Conservation (phyloP, 1,284 basidiomycete genomes). For the Moesziomyces antarcticus region DNA sequence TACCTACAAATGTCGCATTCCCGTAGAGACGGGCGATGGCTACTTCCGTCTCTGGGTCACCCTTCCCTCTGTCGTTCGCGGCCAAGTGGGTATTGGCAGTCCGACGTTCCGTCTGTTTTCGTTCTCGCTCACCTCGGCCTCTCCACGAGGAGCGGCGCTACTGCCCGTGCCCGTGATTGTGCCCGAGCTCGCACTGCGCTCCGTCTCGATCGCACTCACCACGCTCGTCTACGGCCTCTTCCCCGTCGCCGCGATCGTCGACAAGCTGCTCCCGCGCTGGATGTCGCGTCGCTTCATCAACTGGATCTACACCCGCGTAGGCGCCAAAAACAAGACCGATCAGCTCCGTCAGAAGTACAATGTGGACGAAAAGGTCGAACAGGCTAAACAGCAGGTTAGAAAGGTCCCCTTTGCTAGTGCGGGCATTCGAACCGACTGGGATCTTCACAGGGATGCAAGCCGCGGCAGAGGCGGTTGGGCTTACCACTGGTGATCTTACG, state of each 20-base stretch:
- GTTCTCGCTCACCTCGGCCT: constrained; percentile 54
- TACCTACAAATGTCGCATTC: constrained; percentile 51
- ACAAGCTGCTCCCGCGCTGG: constrained; percentile 52
- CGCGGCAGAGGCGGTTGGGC: constrained; percentile 44
- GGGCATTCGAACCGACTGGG: constrained; percentile 55
- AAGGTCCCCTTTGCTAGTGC: constrained; percentile 56
- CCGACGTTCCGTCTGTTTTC: constrained; percentile 57
- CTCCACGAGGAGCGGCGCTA: constrained; percentile 49
- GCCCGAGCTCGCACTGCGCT: constrained; percentile 53
- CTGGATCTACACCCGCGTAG: constrained; percentile 50
- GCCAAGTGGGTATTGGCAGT: constrained; percentile 25
- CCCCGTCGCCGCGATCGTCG: constrained; percentile 51
- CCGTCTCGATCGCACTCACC: constrained; percentile 41
- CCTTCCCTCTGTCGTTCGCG: constrained; percentile 25
- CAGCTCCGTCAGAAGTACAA: constrained; percentile 41
- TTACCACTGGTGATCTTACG: constrained; percentile 31
- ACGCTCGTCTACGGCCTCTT: constrained; percentile 53
- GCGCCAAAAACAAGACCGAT: constrained; percentile 44
- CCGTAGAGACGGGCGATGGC: constrained; percentile 52
- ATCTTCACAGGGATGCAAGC: constrained; percentile 43
- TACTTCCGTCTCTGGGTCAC: constrained; percentile 55
- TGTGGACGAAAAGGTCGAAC: constrained; percentile 38
- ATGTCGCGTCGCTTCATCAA: constrained; percentile 40
- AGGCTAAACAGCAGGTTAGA: constrained; percentile 45
- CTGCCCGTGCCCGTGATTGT: constrained; percentile 53